A percentile compares a stretch with the other conserved stretches of the same genome.
phyloP scores from a whole-genome alignment of 2,329 filamentous ascomycete species.

The Pleochaeta shiraiana region DNA sequence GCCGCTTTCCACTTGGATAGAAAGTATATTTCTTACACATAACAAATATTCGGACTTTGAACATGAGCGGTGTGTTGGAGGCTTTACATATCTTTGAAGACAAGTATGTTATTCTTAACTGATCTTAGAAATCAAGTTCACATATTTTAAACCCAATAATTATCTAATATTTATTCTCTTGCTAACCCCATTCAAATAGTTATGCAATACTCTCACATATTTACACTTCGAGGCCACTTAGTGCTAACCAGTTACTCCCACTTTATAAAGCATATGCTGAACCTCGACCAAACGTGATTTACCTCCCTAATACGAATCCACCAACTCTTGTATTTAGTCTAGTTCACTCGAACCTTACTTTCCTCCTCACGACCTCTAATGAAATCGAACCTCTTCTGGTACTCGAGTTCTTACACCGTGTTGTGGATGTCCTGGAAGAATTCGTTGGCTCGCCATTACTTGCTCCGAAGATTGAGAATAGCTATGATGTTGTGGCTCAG shows the following conservation, averaged over 20 bases:
- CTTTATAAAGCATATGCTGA: conserved; percentile 66
- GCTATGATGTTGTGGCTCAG: conserved; percentile 88
- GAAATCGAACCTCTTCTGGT: conserved; percentile 80
- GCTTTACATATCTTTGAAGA: conserved; percentile 96
- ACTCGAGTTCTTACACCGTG: conserved; percentile 83
- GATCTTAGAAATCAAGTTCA: not conserved
- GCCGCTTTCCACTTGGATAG: no score
- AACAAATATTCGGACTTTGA: conserved; percentile 18
- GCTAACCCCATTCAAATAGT: conserved; percentile 27
- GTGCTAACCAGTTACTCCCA: conserved; percentile 54
- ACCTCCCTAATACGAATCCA: conserved; percentile 61
- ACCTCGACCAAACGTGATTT: conserved; percentile 70
- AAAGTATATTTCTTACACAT: no score
- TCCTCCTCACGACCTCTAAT: conserved; percentile 62
- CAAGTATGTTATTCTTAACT: conserved; percentile 17
- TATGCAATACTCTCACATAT: conserved; percentile 70
- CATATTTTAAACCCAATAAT: not conserved
- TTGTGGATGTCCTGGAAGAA: conserved; percentile 83
- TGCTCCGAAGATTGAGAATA: conserved; percentile 66
- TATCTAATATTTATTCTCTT: no score
- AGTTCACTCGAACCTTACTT: conserved; percentile 66
- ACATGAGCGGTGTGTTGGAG: conserved; percentile 75
- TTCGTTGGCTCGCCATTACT: conserved; percentile 78
- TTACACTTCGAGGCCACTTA: conserved; percentile 64
- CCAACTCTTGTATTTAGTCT: conserved; percentile 78